Evolutionary conservation across 2,329 filamentous ascomycete species (phyloP).

Genomic region (Phyllosticta capitalensis): DNA sequence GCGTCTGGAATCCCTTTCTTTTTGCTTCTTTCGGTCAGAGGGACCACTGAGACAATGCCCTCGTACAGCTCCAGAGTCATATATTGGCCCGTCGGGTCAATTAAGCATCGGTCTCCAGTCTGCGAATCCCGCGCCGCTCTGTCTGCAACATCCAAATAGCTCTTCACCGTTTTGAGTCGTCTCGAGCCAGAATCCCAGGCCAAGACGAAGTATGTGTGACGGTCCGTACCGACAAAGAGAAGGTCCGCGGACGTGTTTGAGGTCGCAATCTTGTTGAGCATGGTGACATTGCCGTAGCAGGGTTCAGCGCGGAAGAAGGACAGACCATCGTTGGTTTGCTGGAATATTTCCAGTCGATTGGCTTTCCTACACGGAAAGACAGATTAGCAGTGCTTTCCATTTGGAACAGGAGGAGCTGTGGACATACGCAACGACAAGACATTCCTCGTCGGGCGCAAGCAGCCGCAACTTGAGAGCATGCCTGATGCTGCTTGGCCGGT

Average conservation of each 20-base stretch:
- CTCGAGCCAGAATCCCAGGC: slow-evolving; percentile 60
- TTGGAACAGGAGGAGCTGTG: neutral
- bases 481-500: slow-evolving; percentile 81
- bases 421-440: slow-evolving; percentile 76
- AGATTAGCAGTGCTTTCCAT: slow-evolving; percentile 6
- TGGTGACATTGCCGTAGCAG: slow-evolving; percentile 77
- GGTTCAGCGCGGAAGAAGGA: slow-evolving; percentile 57
- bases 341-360: slow-evolving; percentile 80
- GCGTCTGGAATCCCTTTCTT: slow-evolving; percentile 41
- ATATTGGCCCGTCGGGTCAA: slow-evolving; percentile 68
- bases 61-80: slow-evolving; percentile 61
- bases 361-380: slow-evolving; percentile 48
- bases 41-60: slow-evolving; percentile 56
- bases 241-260: slow-evolving; percentile 67
- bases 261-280: slow-evolving; percentile 72
- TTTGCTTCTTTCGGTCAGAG: slow-evolving; percentile 46
- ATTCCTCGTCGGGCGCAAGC: slow-evolving; percentile 63
- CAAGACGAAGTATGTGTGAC: slow-evolving; percentile 82
- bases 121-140: slow-evolving; percentile 62
- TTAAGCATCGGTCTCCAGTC: slow-evolving; percentile 70
- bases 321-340: slow-evolving; percentile 54
- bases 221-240: slow-evolving; percentile 85
- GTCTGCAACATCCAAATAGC: slow-evolving; percentile 51
- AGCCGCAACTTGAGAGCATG: slow-evolving; percentile 78
- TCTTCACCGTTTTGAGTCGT: slow-evolving; percentile 47